Evolutionary conservation across 1,284 basidiomycete genomes (phyloP).

Genomic region (Golubevia pallescens): DNA sequence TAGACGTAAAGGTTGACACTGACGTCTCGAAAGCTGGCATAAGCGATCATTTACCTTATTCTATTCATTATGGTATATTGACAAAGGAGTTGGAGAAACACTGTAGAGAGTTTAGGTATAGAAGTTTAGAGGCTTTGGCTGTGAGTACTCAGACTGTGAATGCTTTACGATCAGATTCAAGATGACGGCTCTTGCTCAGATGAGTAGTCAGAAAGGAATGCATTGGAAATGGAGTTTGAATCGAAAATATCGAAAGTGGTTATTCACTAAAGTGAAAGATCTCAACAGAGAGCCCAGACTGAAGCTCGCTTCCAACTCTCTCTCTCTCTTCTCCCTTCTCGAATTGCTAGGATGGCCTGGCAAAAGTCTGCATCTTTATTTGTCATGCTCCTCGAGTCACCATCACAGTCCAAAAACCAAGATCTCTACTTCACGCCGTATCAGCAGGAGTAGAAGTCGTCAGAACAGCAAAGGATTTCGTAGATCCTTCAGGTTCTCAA

Average conservation of each 20-base stretch:
- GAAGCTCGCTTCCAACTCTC: too few species aligned
- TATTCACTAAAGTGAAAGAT: constrained; percentile 65
- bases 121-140: constrained; percentile 34
- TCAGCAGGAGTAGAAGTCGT: constrained; percentile 67
- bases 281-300: constrained; percentile 48
- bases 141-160: neutral
- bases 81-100: constrained; percentile 56
- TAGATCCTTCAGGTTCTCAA: constrained; percentile 17
- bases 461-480: constrained; percentile 32
- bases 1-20: constrained; percentile 71
- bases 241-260: constrained; percentile 10
- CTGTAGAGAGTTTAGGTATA: constrained; percentile 23
- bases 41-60: constrained; percentile 71
- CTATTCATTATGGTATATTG: constrained; percentile 66
- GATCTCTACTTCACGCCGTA: constrained; percentile 70
- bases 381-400: constrained; percentile 66
- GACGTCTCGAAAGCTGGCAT: constrained; percentile 70
- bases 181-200: constrained; percentile 70
- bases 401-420: constrained; percentile 68
- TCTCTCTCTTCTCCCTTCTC: constrained; percentile 10
- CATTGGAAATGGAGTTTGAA: constrained; percentile 39
- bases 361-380: constrained; percentile 66
- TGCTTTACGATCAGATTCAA: constrained; percentile 59
- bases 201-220: too few species aligned
- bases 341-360: constrained; percentile 67